These are phyloP conservation scores for Aspergillus hortae DNA, from an alignment of 2,329 filamentous ascomycete genomes.

Conservation along the genomic window DNA sequence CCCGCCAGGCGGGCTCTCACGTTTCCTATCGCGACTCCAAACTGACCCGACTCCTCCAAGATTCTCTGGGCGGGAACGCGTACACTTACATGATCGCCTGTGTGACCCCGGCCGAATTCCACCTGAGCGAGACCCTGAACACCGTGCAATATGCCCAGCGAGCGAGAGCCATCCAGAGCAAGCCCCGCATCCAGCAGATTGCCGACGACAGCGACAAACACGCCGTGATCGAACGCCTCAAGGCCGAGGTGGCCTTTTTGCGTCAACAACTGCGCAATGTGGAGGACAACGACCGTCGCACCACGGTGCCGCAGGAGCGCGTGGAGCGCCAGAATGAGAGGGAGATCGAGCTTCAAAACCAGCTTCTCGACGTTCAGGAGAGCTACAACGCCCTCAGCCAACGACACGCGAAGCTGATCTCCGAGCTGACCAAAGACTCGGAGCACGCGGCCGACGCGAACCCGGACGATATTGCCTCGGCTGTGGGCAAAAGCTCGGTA, in stretches of 20 bases:
- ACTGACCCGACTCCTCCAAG: conserved; percentile 88
- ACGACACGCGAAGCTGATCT: conserved; percentile 91
- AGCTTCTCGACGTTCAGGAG: conserved; percentile 87
- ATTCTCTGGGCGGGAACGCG: conserved; percentile 92
- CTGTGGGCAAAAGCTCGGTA: conserved; percentile 71
- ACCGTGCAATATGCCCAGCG: conserved; percentile 97
- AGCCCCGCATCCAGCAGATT: conserved; percentile 89
- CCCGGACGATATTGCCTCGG: conserved; percentile 47
- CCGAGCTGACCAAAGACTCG: conserved; percentile 83
- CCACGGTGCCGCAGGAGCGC: conserved; percentile 63
- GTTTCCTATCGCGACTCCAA: conserved; percentile 99
- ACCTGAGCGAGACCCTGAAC: conserved; percentile 94
- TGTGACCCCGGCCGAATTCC: conserved; percentile 94
- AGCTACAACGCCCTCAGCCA: conserved; percentile 89
- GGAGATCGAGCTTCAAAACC: conserved; percentile 87
- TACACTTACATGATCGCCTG: conserved; percentile 99
- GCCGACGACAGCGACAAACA: conserved; percentile 90
- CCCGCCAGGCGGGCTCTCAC: conserved; percentile 78
- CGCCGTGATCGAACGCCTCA: conserved; percentile 85
- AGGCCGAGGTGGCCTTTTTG: conserved; percentile 88
- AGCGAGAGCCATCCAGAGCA: conserved; percentile 93
- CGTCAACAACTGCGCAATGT: conserved; percentile 87
- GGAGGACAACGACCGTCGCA: conserved; percentile 61
- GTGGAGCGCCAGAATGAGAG: conserved; percentile 76
- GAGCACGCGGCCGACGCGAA: conserved; percentile 51